Evolutionary conservation across 169 alveolate species (phyloP), one percentile per base, ranked within the genome.

Genomic region (Eimeria maxima): DNA sequence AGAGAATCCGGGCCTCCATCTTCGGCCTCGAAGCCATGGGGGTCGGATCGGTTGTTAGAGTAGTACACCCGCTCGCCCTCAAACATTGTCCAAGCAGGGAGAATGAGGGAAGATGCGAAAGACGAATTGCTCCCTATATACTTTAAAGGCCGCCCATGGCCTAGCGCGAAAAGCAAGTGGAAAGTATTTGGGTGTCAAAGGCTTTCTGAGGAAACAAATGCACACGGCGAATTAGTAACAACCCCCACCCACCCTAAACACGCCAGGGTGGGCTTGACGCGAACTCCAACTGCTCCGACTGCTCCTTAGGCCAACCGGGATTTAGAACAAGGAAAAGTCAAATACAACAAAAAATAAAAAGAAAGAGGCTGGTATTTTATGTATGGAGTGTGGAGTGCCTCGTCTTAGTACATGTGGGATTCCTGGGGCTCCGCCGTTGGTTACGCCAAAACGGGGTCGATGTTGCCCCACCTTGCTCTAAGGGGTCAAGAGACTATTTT

Each of bases 1-100:
- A 95, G 88, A 42, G 96, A 93, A 8, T 38, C 93, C 0, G 93
- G 93, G 33, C 93, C 93, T 60, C 93, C 93, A 6, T 84, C 93
- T 13, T 84, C 93, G 57, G 93, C 60, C 60, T 84, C 93, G 93
- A 84, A 84, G 80, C 93, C 93, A 44, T 84, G 74, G 38, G 93
- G 93, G 60, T 84, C 93, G 0, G 93, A 84, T 33, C 93, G 27
- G 60, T n/a, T 84, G 80, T 84, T 84, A 38, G 93, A 84, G 80
- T 55, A 84, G 78, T 55, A 84, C 53, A 84, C 93, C 93, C 93
- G 50, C 57, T 84, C 93, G 38, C 93, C 93, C 53, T 84, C 93
- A 38, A 84, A 55, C 93, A 84, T 84, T 16, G 86, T 74, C 63
- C 20, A 44, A 74, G 63, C 42, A 44, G 38, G 18, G 86, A 74